Conservation (phyloP, 78 protist species). For the Planoprotostelium fungivorum region DNA sequence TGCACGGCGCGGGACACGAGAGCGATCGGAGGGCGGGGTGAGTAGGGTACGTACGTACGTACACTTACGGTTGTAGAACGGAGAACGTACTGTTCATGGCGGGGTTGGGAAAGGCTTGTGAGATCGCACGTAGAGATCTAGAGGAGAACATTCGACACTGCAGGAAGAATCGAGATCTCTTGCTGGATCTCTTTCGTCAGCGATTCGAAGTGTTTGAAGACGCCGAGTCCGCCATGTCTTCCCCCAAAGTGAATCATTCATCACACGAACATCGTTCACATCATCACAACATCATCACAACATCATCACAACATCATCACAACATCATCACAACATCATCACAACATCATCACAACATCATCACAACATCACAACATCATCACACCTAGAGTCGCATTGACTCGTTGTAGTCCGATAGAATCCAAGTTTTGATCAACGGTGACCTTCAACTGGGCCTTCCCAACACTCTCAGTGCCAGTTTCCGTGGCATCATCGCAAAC, state of each 20-base stretch:
- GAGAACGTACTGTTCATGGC: neutral
- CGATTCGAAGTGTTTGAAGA: neutral
- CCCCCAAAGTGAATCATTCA: too few relatives aligned
- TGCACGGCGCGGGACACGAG: neutral
- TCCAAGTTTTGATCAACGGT: neutral
- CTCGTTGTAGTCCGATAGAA: neutral
- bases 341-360: too few relatives aligned
- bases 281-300: too few relatives aligned
- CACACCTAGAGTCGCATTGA: too few relatives aligned
- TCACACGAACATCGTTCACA: too few relatives aligned
- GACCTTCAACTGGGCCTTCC: neutral
- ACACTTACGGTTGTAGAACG: neutral
- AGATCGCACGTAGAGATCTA: neutral
- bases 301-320: too few relatives aligned
- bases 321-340: too few relatives aligned
- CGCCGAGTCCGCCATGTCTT: neutral
- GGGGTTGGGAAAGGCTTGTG: neutral
- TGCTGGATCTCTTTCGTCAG: neutral
- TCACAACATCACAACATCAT: too few relatives aligned
- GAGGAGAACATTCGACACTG: neutral
- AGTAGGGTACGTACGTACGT: neutral
- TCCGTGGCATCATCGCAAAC: neutral
- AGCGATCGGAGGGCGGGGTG: neutral
- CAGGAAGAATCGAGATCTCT: neutral
- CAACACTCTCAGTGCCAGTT: neutral